Conservation (phyloP, 192 early-diverging fungal species). For the Cetraspora pellucida region DNA sequence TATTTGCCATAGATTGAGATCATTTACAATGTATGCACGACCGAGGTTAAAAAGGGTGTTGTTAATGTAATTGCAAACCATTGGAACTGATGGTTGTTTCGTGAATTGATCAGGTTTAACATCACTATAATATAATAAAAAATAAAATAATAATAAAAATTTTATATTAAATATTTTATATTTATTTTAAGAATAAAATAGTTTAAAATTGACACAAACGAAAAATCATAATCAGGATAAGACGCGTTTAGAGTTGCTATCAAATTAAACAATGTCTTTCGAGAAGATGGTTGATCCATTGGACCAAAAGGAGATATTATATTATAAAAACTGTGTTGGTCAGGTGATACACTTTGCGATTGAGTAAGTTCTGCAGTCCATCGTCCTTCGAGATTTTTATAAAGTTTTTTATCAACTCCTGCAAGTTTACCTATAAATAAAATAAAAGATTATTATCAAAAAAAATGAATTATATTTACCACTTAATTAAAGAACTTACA, state of each 20-base stretch:
- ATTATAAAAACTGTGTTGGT: slow-evolving; percentile 66
- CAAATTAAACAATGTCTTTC: slow-evolving; percentile 91
- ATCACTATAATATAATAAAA: slow-evolving; percentile 53
- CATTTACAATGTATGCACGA: slow-evolving; percentile 63
- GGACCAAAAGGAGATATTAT: slow-evolving; percentile 87
- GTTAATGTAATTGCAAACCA: slow-evolving; percentile 84
- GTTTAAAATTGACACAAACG: slow-evolving; percentile 48
- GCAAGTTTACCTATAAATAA: slow-evolving; percentile 80
- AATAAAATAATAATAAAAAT: background rate
- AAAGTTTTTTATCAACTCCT: slow-evolving; percentile 91
- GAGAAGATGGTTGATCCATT: slow-evolving; percentile 77
- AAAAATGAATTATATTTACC: slow-evolving; percentile 5
- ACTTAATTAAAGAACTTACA: slow-evolving; percentile 64
- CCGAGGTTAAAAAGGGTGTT: slow-evolving; percentile 83
- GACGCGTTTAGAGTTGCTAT: slow-evolving; percentile 94
- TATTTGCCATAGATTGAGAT: slow-evolving; percentile 81
- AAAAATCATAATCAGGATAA: slow-evolving; percentile 98
- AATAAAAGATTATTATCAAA: background rate
- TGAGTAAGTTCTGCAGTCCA: slow-evolving; percentile 70
- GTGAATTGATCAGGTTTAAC: slow-evolving; percentile 77
- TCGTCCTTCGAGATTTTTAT: slow-evolving; percentile 83
- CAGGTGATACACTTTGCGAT: slow-evolving; percentile 65
- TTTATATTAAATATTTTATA: background rate
- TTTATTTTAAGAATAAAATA: background rate
- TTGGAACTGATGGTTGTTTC: slow-evolving; percentile 69